These are phyloP conservation scores for Moesziomyces globuligerus DNA, from an alignment of 1,284 basidiomycete species.

Conservation along the genomic window DNA sequence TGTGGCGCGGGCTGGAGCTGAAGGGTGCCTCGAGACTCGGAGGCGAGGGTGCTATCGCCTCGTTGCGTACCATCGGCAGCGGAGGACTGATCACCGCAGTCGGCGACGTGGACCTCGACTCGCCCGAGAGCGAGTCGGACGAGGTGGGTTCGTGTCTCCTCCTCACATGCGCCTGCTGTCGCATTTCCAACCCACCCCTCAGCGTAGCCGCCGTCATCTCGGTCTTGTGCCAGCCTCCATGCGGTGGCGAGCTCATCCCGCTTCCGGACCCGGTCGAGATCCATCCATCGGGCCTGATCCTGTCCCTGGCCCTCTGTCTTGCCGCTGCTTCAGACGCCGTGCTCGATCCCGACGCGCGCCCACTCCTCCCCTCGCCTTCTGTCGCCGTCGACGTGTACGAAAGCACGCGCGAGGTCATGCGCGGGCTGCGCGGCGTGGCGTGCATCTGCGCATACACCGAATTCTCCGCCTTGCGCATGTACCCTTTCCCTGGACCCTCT, in stretches of 20 bases:
- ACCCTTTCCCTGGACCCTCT: constrained; percentile 30
- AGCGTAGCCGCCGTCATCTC: constrained; percentile 14
- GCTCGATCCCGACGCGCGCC: constrained; percentile 17
- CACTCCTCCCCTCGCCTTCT: constrained; percentile 28
- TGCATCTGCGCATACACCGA: constrained; percentile 30
- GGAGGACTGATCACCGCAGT: constrained; percentile 30
- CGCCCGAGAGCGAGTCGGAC: constrained; percentile 31
- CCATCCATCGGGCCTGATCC: constrained; percentile 40
- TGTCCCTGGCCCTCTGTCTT: constrained; percentile 26
- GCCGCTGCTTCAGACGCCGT: constrained; percentile 16
- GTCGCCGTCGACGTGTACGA: constrained; percentile 31
- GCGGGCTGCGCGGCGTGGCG: constrained; percentile 41
- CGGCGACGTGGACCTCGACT: constrained; percentile 27
- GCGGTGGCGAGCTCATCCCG: constrained; percentile 21
- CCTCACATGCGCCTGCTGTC: neutral
- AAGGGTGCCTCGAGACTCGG: constrained; percentile 35
- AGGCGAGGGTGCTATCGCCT: constrained; percentile 4
- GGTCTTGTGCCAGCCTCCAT: neutral
- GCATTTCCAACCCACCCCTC: constrained; percentile 17
- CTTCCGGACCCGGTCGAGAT: constrained; percentile 20
- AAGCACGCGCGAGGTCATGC: constrained; percentile 28
- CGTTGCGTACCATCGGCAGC: neutral
- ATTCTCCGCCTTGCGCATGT: constrained; percentile 45
- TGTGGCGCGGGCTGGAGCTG: constrained; percentile 33
- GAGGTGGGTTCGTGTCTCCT: constrained; percentile 18